Evolutionary conservation across 495 filamentous ascomycete genomes (phyloP).

Genomic region (Aspergillus homomorphus): DNA sequence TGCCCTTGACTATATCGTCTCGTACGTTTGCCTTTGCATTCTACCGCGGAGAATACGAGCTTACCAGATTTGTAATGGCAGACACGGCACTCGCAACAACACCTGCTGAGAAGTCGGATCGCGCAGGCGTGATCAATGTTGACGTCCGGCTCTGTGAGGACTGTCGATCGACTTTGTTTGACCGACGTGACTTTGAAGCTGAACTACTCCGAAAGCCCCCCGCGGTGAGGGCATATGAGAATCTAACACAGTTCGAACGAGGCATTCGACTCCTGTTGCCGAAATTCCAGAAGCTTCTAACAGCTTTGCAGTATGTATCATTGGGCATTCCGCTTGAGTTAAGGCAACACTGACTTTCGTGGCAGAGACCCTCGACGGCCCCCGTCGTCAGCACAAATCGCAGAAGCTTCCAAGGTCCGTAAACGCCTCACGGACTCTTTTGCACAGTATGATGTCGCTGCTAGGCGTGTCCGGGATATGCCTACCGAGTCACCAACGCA

Average conservation of each 20-base stretch:
- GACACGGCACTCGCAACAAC: constrained; percentile 38
- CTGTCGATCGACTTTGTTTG: constrained; percentile 81
- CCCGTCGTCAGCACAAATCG: constrained; percentile 69
- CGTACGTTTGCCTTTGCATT: constrained; percentile 46
- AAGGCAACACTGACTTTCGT: not conserved
- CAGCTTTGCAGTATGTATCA: constrained; percentile 58
- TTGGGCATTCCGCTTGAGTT: constrained; percentile 11
- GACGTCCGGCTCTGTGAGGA: constrained; percentile 90
- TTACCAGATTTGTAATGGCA: constrained; percentile 14
- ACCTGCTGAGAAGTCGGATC: constrained; percentile 56
- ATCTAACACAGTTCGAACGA: constrained; percentile 81
- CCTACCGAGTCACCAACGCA: constrained; percentile 72
- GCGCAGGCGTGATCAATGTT: constrained; percentile 56
- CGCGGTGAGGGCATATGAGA: constrained; percentile 80
- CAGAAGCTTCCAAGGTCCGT: constrained; percentile 85
- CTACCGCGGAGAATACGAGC: constrained; percentile 3
- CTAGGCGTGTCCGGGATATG: constrained; percentile 76
- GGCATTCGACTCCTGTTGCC: constrained; percentile 84
- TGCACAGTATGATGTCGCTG: constrained; percentile 81
- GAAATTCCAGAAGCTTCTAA: constrained; percentile 77
- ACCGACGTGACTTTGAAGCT: constrained; percentile 74
- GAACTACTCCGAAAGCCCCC: constrained; percentile 66
- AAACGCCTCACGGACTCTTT: constrained; percentile 91
- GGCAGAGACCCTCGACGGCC: constrained; percentile 64
- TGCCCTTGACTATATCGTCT: constrained; percentile 72